Percentiles rank a stretch among this genome's conserved stretches.
phyloP scores from a whole-genome alignment of 2,329 filamentous ascomycete genomes.

The Aspergillus vadensis region DNA sequence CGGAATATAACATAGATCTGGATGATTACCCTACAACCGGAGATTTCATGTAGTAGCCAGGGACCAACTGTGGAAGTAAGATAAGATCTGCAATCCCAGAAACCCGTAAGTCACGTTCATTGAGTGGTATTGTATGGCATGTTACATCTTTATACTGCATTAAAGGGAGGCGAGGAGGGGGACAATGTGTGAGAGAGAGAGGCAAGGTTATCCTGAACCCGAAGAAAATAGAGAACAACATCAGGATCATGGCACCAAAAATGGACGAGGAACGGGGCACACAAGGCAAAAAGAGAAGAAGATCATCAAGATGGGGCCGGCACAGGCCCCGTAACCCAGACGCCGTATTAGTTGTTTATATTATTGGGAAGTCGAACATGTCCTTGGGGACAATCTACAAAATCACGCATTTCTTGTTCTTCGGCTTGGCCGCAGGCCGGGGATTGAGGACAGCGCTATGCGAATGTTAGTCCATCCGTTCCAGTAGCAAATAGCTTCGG shows the following conservation, averaged over 20 bases:
- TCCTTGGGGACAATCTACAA: conserved; percentile 38
- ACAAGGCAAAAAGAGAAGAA: conserved; percentile 16
- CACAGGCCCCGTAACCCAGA: conserved; percentile 33
- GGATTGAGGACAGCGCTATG: conserved; percentile 52
- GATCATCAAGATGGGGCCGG: conserved; percentile 26
- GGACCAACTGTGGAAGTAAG: too few species aligned
- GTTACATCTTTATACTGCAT: conserved; percentile 32
- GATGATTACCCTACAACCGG: background rate
- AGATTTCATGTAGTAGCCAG: too few species aligned
- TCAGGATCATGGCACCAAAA: conserved; percentile 24
- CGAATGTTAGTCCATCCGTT: background rate
- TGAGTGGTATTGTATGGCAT: conserved; percentile 28
- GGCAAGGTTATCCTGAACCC: conserved; percentile 17
- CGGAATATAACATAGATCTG: conserved; percentile 10
- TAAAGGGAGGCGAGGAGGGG: conserved; percentile 15
- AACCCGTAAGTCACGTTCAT: conserved; percentile 18
- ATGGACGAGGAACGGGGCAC: conserved; percentile 11
- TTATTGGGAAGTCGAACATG: conserved; percentile 32
- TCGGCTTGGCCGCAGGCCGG: conserved; percentile 48
- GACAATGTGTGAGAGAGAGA: background rate
- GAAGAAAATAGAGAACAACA: conserved; percentile 14
- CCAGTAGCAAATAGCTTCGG: background rate
- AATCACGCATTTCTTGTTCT: conserved; percentile 51
- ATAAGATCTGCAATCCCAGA: background rate
- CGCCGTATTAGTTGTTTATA: conserved; percentile 44